A percentile compares a stretch with the other conserved stretches of the same genome.
phyloP scores from a whole-genome alignment of 345 rosid species.

The Crucihimalaya himalaica region DNA sequence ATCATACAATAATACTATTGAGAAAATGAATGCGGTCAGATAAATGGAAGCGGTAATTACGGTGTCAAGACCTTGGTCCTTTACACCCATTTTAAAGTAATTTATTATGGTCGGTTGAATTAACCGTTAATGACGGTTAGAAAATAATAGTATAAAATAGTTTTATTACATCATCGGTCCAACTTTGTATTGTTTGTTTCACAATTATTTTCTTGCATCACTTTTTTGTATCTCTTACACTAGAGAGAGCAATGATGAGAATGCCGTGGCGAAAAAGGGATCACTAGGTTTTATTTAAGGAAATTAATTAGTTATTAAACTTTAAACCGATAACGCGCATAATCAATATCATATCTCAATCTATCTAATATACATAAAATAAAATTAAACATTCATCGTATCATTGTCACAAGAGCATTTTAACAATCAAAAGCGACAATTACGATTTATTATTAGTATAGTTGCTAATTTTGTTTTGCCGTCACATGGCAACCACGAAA shows the following conservation, averaged over 20 bases:
- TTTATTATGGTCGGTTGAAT: slow-evolving; percentile 28
- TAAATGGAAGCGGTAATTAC: slow-evolving; percentile 19
- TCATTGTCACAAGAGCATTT: slow-evolving; percentile 14
- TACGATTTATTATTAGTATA: background rate
- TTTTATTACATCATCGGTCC: slow-evolving; percentile 6
- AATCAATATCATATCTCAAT: slow-evolving; percentile 4
- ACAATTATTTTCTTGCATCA: background rate
- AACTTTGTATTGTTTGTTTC: background rate
- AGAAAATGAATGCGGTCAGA: background rate
- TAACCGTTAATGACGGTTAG: slow-evolving; percentile 39
- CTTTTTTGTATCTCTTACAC: background rate
- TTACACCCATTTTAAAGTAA: background rate
- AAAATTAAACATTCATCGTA: background rate
- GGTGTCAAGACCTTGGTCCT: background rate
- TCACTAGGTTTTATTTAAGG: background rate
- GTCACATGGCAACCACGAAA: slow-evolving; percentile 33
- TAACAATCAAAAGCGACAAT: slow-evolving; percentile 29
- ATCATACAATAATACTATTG: background rate
- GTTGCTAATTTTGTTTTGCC: slow-evolving; percentile 11
- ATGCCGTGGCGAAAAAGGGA: background rate
- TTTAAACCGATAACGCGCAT: background rate
- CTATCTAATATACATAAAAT: background rate
- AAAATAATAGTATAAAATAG: background rate
- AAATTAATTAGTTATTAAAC: background rate
- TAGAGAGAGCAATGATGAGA: slow-evolving; percentile 5